phyloP scores from a whole-genome alignment of 257 asterid species.

The Henckelia pumila region DNA sequence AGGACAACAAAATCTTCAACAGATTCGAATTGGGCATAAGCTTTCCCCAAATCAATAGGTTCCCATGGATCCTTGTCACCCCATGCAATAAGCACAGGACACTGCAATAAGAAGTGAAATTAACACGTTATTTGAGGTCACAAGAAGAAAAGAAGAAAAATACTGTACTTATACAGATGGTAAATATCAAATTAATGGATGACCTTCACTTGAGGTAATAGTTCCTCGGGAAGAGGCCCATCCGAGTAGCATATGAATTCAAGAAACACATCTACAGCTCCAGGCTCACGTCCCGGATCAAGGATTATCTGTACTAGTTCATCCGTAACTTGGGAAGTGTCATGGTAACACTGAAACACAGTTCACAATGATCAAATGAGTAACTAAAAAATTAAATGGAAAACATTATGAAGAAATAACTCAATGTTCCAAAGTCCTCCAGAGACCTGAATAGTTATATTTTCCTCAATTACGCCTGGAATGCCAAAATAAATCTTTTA shows the following conservation, averaged over 20 bases:
- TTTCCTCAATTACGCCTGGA: not conserved
- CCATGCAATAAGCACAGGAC: conserved; percentile 93
- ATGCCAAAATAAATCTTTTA: too few species aligned
- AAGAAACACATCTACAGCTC: conserved; percentile 93
- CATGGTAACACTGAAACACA: conserved; percentile 76
- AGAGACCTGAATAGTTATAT: not conserved
- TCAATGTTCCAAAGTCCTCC: not conserved
- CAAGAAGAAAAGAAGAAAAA: not conserved
- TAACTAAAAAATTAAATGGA: not conserved
- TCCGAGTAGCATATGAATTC: conserved; percentile 95
- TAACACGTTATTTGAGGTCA: conserved; percentile 3
- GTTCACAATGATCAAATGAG: conserved; percentile 17
- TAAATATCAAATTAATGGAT: conserved; percentile 2
- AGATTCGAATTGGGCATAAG: conserved; percentile 58
- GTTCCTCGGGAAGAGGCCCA: conserved; percentile 96
- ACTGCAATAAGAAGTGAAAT: conserved; percentile 34
- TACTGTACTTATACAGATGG: conserved; percentile 2
- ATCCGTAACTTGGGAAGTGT: conserved; percentile 89
- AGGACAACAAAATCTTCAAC: conserved; percentile 81
- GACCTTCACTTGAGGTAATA: conserved; percentile 87
- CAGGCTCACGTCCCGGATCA: conserved; percentile 87
- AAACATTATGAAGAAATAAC: not conserved
- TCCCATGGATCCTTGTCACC: conserved; percentile 99
- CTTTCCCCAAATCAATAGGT: conserved; percentile 81
- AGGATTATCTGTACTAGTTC: conserved; percentile 80